These are phyloP conservation scores for Pythium monospermum DNA, from an alignment of 352 stramenopile genomes.

Conservation along the genomic window DNA sequence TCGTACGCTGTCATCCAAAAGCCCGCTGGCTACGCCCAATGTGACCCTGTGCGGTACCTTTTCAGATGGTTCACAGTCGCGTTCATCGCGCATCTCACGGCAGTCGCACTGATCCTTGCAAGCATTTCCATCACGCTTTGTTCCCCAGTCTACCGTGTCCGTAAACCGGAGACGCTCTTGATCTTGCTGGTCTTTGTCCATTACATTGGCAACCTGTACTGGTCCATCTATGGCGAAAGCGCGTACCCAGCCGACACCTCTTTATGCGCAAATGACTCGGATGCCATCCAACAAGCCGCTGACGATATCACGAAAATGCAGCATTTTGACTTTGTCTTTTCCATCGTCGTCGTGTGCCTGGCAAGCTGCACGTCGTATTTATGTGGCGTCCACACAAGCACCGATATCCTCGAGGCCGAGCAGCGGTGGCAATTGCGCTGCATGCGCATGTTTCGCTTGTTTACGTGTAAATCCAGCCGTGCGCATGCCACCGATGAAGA, in stretches of 20 bases:
- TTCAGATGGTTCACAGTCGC: constrained; percentile 51
- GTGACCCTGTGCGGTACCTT: constrained; percentile 39
- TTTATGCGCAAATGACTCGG: constrained; percentile 42
- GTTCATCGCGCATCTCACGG: constrained; percentile 46
- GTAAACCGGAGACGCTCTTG: constrained; percentile 42
- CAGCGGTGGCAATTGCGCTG: constrained; percentile 64
- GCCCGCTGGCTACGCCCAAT: constrained; percentile 32
- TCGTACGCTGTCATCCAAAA: constrained; percentile 39
- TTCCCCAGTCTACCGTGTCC: constrained; percentile 49
- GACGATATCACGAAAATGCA: constrained; percentile 58
- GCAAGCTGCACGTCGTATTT: constrained; percentile 55
- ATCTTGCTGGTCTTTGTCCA: constrained; percentile 58
- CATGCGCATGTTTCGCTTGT: constrained; percentile 51
- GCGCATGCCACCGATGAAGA: constrained; percentile 45
- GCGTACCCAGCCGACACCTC: constrained; percentile 46
- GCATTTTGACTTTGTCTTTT: constrained; percentile 69
- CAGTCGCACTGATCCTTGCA: constrained; percentile 33
- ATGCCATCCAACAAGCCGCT: constrained; percentile 47
- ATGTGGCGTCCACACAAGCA: constrained; percentile 59
- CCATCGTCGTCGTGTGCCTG: constrained; percentile 30
- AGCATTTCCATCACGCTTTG: constrained; percentile 43
- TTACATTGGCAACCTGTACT: constrained; percentile 49
- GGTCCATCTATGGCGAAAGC: constrained; percentile 53
- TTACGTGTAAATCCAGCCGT: constrained; percentile 39
- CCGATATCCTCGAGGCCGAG: constrained; percentile 46